Base-by-base conservation (phyloP, 2,329 filamentous ascomycete genomes). In the Beauveria asiatica region DNA sequence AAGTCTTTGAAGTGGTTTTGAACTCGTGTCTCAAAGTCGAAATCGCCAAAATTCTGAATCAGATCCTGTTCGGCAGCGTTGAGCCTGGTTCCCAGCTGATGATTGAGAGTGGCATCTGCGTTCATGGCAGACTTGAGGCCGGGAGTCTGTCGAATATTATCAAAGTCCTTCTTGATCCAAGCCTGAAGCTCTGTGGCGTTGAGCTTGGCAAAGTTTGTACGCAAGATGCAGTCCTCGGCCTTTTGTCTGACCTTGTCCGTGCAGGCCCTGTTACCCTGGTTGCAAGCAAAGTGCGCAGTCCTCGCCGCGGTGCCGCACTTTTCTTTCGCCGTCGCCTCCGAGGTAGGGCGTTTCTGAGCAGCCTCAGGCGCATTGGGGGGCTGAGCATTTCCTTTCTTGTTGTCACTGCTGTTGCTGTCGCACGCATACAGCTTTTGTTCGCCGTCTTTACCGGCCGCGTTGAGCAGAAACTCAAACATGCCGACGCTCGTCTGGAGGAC, bases 381-480 rank as follows among this genome's bases (percentile, higher is more conserved):
- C 30, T 11, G 30, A 33, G 11, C 4, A 33, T 33, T 13, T 9
- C 30, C 10, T 11, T 33, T 33, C 10, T 33, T 5, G 30, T 13
- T 33, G n/a, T 25, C 23, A 16, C 37, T 21, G 19, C 5, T 33
- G 30, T 33, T 13, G 9, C 13, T 33, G n/a, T 25, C 39, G 21
- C 52, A 55, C 33, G 63, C 57, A 49, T 62, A 59, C 61, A 64
- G 61, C 56, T 62, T 62, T 21, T 25, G 48, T 30, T 63, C 61
- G 19, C 61, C 64, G 3, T 60, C 63, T 23, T 59, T 5, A 10
- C 60, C 67, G 8, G 70, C 69, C n/a, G 67, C 71, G 42, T 62
- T 64, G 33, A 74, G 59, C 37, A 75, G 64, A 56, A 80, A 68
- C 67, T 82, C 78, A 70, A 81, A 81, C 65, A 80, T 74, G 0